These are phyloP conservation scores for Raphanus raphanistrum DNA, from an alignment of 345 rosid species.

Conservation along the genomic window DNA sequence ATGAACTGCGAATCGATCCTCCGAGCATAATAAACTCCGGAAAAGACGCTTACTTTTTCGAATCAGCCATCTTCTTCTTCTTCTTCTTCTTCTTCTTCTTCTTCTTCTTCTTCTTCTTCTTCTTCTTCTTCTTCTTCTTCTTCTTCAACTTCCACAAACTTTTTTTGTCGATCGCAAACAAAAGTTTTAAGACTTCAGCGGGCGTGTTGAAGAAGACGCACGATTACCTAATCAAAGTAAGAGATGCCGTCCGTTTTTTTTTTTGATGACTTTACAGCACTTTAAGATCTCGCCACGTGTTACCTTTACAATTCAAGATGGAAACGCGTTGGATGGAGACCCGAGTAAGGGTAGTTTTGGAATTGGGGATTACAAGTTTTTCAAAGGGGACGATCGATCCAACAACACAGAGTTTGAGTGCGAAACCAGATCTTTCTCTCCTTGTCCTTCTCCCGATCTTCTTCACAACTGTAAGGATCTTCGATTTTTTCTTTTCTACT, in stretches of 20 bases:
- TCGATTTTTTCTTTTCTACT: background rate
- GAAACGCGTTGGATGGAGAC: background rate
- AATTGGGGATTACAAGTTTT: slow-evolving; percentile 16
- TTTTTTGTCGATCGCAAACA: slow-evolving; percentile 22
- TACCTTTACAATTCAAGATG: background rate
- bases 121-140: no score
- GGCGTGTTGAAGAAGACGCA: background rate
- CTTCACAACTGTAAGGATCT: slow-evolving; percentile 19
- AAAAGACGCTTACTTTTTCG: slow-evolving; percentile 23
- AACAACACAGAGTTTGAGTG: slow-evolving; percentile 16
- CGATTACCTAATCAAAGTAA: background rate
- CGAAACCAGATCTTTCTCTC: slow-evolving; percentile 13
- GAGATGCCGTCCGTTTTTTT: slow-evolving; percentile 21
- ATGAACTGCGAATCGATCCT: background rate
- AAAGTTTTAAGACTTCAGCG: background rate
- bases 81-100: no score
- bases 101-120: no score
- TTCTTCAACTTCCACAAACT: slow-evolving; percentile 9
- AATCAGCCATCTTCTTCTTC: slow-evolving; percentile 28
- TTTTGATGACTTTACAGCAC: background rate
- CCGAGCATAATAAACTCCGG: background rate
- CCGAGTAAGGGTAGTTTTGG: slow-evolving; percentile 32
- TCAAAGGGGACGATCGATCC: slow-evolving; percentile 7
- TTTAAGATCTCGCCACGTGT: slow-evolving; percentile 21
- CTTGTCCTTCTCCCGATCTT: slow-evolving; percentile 14